Conservation (phyloP, 768 basidiomycete genomes). For the Boletus fagicola region DNA sequence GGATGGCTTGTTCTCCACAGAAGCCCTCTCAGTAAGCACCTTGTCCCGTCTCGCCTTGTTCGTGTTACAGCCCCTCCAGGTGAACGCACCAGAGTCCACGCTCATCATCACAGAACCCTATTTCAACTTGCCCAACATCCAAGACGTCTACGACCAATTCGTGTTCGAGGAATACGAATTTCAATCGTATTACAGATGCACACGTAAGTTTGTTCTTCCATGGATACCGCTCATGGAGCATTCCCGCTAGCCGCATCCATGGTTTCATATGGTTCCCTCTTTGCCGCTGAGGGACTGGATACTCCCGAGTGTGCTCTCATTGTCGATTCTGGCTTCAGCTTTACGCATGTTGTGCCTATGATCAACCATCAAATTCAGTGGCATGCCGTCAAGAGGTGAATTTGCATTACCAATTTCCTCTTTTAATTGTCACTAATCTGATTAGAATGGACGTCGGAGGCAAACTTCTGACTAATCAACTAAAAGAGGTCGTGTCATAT, state of each 20-base stretch:
- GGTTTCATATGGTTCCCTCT: conserved; percentile 73
- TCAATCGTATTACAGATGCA: conserved; percentile 71
- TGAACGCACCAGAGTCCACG: conserved; percentile 69
- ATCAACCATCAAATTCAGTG: conserved; percentile 72
- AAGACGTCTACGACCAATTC: conserved; percentile 92
- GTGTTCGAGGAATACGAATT: conserved; percentile 98
- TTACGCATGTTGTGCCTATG: conserved; percentile 87
- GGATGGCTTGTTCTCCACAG: conserved; percentile 83
- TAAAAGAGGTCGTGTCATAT: conserved; percentile 91
- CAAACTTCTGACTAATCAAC: conserved; percentile 91
- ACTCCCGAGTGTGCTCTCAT: conserved; percentile 76
- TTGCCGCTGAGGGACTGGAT: conserved; percentile 46
- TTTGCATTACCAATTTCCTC: conserved; percentile 13
- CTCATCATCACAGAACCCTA: conserved; percentile 91
- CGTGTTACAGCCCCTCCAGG: conserved; percentile 40
- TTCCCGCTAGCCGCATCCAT: conserved; percentile 67
- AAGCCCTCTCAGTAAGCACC: conserved; percentile 58
- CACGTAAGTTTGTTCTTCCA: conserved; percentile 56
- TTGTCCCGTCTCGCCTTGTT: not conserved
- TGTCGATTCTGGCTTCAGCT: conserved; percentile 92
- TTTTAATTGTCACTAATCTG: conserved; percentile 17
- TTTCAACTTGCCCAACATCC: conserved; percentile 89
- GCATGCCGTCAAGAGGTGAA: conserved; percentile 78
- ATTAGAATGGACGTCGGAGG: conserved; percentile 90
- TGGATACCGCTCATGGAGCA: conserved; percentile 20